Evolutionary conservation across 2,329 filamentous ascomycete species (phyloP).

Genomic region (Fusarium illudens): DNA sequence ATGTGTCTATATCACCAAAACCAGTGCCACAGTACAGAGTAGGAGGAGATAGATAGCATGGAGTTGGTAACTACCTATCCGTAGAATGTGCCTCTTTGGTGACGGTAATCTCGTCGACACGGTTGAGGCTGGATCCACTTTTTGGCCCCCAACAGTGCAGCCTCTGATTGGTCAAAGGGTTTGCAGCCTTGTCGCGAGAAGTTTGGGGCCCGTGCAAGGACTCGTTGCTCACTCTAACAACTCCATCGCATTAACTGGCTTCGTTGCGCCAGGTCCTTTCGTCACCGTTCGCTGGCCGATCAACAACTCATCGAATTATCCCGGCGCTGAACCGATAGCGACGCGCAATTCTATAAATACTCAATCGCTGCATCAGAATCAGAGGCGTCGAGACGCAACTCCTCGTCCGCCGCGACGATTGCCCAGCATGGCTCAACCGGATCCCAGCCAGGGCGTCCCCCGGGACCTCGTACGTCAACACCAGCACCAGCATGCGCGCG

Average conservation of each 20-base stretch:
- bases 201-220: constrained; percentile 47
- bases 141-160: background rate
- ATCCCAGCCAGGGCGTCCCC: constrained; percentile 54
- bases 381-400: constrained; percentile 20
- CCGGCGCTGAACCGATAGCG: background rate
- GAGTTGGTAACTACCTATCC: too few species aligned
- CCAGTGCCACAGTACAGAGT: too few species aligned
- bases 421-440: constrained; percentile 51
- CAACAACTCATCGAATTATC: background rate
- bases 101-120: background rate
- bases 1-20: too few species aligned
- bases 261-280: constrained; percentile 37
- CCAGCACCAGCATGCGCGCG: background rate
- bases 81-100: background rate
- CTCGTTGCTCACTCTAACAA: constrained; percentile 33
- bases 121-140: constrained; percentile 30
- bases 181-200: constrained; percentile 50
- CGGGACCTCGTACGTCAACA: constrained; percentile 51
- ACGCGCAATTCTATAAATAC: constrained; percentile 1
- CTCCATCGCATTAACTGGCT: constrained; percentile 27
- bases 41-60: too few species aligned
- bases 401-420: constrained; percentile 34
- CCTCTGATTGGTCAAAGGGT: constrained; percentile 40
- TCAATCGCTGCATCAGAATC: constrained; percentile 32
- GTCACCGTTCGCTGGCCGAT: constrained; percentile 17